These are phyloP conservation scores for Physocladia obscura DNA, from an alignment of 192 early-diverging fungal species.

Conservation along the genomic window DNA sequence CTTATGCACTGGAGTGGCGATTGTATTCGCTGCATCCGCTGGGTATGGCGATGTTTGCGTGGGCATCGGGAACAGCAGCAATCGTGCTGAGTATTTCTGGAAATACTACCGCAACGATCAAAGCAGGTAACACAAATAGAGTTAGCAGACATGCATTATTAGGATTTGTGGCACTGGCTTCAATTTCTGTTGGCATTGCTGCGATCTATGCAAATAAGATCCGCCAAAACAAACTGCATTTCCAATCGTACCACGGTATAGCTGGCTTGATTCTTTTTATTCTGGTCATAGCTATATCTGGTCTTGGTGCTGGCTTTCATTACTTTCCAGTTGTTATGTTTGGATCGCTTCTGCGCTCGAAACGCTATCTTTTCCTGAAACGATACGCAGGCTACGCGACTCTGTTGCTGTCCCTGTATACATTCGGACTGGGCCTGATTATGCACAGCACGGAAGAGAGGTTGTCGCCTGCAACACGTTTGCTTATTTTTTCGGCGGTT, in stretches of 20 bases:
- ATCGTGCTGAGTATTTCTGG: background rate
- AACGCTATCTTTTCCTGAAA: background rate
- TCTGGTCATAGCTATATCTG: background rate
- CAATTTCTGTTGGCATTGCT: conserved; percentile 6
- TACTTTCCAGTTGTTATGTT: conserved; percentile 4
- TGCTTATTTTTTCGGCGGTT: background rate
- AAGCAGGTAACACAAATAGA: background rate
- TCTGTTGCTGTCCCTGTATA: background rate
- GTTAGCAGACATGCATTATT: background rate
- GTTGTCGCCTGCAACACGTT: background rate
- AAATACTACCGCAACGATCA: background rate
- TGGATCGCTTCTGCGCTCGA: conserved; percentile 12
- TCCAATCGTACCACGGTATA: background rate
- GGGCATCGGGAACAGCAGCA: background rate
- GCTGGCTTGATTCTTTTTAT: background rate
- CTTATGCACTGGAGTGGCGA: background rate
- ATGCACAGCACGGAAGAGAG: conserved; percentile 10
- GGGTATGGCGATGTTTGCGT: background rate
- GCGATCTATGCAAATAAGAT: conserved; percentile 16
- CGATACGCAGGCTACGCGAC: background rate
- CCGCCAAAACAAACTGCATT: conserved; percentile 10
- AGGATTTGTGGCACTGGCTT: background rate
- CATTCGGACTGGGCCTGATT: background rate
- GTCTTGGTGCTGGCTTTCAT: background rate
- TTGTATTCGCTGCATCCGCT: conserved; percentile 2